Conservation (phyloP, 352 stramenopile genomes). For the Pythium rishiriense region DNA sequence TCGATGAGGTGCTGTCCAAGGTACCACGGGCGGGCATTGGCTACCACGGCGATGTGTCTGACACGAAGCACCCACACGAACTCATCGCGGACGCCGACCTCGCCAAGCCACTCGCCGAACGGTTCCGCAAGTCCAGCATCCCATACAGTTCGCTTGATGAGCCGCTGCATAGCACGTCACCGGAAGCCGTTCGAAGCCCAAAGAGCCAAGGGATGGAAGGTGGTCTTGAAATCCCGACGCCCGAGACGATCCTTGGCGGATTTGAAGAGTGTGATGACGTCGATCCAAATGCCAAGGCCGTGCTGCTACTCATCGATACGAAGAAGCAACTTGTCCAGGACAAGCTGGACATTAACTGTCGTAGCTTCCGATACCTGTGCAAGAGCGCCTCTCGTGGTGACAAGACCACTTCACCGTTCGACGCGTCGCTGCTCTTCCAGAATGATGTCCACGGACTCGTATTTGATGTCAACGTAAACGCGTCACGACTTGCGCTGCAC, state of each 20-base stretch:
- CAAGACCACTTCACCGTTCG: not conserved
- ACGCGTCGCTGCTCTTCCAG: conserved; percentile 67
- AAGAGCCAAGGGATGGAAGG: conserved; percentile 25
- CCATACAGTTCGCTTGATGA: conserved; percentile 73
- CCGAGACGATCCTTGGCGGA: conserved; percentile 74
- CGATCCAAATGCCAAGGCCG: conserved; percentile 69
- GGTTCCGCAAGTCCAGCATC: conserved; percentile 81
- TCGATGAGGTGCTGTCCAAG: conserved; percentile 61
- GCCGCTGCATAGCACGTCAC: conserved; percentile 43
- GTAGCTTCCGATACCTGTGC: conserved; percentile 65
- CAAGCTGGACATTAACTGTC: conserved; percentile 65
- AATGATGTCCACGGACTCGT: conserved; percentile 80
- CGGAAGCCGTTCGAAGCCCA: conserved; percentile 31
- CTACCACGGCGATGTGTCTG: conserved; percentile 70
- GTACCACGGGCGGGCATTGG: conserved; percentile 73
- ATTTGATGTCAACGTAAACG: conserved; percentile 40
- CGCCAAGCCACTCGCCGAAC: conserved; percentile 49
- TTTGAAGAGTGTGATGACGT: conserved; percentile 83
- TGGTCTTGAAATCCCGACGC: conserved; percentile 59
- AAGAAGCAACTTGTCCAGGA: conserved; percentile 39
- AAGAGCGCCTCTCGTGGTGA: not conserved
- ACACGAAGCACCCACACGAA: conserved; percentile 51
- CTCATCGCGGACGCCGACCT: conserved; percentile 47
- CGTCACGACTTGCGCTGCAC: conserved; percentile 31
- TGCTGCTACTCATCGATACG: conserved; percentile 50